These are phyloP conservation scores for Botrytis byssoidea DNA, from an alignment of 2,329 filamentous ascomycete species.

Conservation along the genomic window DNA sequence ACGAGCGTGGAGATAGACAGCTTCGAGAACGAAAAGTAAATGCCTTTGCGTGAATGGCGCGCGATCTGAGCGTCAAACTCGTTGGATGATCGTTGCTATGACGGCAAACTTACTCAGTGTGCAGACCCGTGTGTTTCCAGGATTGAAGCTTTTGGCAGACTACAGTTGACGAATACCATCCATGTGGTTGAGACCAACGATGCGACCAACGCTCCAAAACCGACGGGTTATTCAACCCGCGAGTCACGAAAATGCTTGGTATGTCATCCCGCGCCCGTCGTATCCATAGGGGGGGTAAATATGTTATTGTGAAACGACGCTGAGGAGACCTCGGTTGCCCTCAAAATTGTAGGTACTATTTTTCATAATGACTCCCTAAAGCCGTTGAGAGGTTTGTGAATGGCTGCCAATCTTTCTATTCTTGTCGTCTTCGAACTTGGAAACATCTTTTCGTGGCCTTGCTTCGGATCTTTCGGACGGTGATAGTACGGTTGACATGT, in stretches of 20 bases:
- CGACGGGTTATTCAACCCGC: conserved; percentile 5
- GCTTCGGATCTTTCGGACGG: conserved; percentile 7
- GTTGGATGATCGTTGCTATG: conserved; percentile 2
- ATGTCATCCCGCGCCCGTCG: background rate
- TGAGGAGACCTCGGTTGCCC: conserved; percentile 33
- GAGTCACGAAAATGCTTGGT: background rate
- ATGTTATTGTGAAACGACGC: conserved; percentile 32
- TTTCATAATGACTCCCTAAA: background rate
- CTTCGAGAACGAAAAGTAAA: conserved; percentile 15
- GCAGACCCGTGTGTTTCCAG: background rate
- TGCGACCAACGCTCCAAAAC: background rate
- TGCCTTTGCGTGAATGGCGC: background rate
- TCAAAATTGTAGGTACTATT: conserved; percentile 23
- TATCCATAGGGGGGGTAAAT: background rate
- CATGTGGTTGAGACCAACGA: background rate
- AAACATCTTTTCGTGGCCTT: conserved; percentile 8
- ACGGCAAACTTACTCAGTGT: conserved; percentile 14
- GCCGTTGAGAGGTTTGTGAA: background rate
- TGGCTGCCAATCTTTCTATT: background rate
- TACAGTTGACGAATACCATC: background rate
- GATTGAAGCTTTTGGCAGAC: background rate
- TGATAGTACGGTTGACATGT: conserved; percentile 23
- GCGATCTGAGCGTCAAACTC: conserved; percentile 17
- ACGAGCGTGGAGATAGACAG: conserved; percentile 7
- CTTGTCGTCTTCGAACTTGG: background rate